Evolutionary conservation across 108 stramenopile species (phyloP), one percentile per base, ranked within the genome.

Genomic region (Licmophora abbreviata): DNA sequence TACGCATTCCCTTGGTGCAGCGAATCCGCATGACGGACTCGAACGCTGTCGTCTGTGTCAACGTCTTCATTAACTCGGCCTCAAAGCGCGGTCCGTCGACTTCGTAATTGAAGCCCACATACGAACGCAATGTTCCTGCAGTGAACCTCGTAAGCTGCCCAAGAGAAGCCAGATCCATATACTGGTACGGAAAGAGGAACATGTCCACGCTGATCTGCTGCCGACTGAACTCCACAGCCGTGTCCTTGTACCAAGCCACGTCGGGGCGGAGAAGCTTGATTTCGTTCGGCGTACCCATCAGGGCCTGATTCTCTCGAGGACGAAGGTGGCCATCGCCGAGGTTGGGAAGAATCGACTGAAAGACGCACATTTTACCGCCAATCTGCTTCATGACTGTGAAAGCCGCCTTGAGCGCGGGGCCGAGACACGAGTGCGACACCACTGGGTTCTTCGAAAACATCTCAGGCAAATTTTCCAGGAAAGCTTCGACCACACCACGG

Each of bases 1-100:
- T 88, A 36, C 86, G 72, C 79, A 99, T 81, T 33, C 98, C 98
- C 51, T 91, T 71, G 20, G 95, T 95, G 48, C 89, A 91, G 24
- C 98, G 88, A 46, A 97, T 92, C 12, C 98, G 77, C 92, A 97
- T 92, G 40, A 99, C 98, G 14, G 95, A 83, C 72, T 99, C 98
- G 63, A 96, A 96, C 14, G 85, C 94, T 15, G 93, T 96, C 24
- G 64, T 52, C 28, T 93, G 77, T 15, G 92, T 90, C 56, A 97
- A 64, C 2, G 64, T 66, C 32, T 83, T 75, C 32, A 55, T 20
- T 2, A 99, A 59, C 59, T 96, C 94, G 8, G 74, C 69, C 48
- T 80, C 88, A 47, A 96, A 86, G 49, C 79, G 68, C 5, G 57
- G 66, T 5, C 87, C 95, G 61, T 99, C 95, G 3, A 55, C 54